Percentiles rank a stretch among this genome's conserved stretches.
Evolutionary conservation across 2,329 filamentous ascomycete species (phyloP).

Genomic region (Hypoxylon sp.): DNA sequence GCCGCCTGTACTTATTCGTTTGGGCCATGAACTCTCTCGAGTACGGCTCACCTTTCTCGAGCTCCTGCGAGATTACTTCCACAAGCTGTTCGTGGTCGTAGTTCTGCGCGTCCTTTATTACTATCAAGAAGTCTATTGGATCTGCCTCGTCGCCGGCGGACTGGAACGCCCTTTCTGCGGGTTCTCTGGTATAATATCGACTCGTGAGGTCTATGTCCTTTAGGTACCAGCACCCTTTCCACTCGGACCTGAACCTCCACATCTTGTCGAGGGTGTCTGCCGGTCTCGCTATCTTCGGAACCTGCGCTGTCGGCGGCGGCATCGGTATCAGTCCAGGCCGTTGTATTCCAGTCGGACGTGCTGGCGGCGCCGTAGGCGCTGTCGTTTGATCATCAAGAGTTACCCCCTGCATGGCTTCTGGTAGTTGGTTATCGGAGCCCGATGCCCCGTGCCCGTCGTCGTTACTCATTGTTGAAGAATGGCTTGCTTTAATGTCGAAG

Average conservation of each 20-base stretch:
- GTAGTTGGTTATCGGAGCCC: too few species aligned
- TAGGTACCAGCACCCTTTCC: neutral
- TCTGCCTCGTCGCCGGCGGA: neutral
- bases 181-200: constrained; percentile 1
- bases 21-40: neutral
- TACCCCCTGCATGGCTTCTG: too few species aligned
- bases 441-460: neutral
- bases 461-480: neutral
- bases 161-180: neutral
- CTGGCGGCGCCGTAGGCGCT: too few species aligned
- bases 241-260: neutral
- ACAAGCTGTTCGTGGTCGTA: neutral
- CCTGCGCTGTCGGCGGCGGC: neutral
- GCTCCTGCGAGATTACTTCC: neutral
- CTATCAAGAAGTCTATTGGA: neutral
- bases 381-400: too few species aligned
- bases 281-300: neutral
- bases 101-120: neutral
- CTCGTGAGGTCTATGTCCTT: neutral
- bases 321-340: neutral
- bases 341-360: too few species aligned
- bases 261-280: neutral
- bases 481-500: neutral
- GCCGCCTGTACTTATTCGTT: neutral
- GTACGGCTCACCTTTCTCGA: neutral